phyloP scores from a whole-genome alignment of 345 rosid species.

The Fremontodendron californicum region DNA sequence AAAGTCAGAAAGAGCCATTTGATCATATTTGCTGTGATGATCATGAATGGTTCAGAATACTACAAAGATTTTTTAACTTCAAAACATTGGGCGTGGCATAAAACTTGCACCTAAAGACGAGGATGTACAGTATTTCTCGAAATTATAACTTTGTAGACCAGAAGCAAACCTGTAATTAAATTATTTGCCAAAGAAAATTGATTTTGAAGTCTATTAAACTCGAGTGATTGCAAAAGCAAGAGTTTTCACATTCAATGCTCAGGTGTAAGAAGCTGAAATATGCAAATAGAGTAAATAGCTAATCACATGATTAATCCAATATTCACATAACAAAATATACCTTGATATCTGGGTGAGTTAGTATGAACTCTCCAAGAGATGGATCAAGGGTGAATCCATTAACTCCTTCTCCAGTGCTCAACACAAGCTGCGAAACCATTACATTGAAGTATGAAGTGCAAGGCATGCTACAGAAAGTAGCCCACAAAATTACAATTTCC shows the following conservation, averaged over 20 bases:
- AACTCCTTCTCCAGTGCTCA: constrained; percentile 87
- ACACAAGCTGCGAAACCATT: constrained; percentile 62
- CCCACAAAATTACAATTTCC: background rate
- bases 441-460: background rate
- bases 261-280: background rate
- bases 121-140: background rate
- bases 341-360: constrained; percentile 93
- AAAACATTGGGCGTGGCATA: background rate
- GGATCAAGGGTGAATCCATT: constrained; percentile 97
- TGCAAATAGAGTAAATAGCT: background rate
- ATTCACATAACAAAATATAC: constrained; percentile 30
- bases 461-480: background rate
- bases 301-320: constrained; percentile 3
- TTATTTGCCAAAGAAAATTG: background rate
- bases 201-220: background rate
- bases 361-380: constrained; percentile 96
- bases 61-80: background rate
- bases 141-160: background rate
- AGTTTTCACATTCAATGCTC: background rate
- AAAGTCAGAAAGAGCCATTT: background rate
- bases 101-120: background rate
- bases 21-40: background rate
- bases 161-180: background rate
- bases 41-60: background rate
- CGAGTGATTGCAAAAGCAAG: background rate